Conservation (phyloP, 2,329 filamentous ascomycete species). For the Pseudogymnoascus sp. region DNA sequence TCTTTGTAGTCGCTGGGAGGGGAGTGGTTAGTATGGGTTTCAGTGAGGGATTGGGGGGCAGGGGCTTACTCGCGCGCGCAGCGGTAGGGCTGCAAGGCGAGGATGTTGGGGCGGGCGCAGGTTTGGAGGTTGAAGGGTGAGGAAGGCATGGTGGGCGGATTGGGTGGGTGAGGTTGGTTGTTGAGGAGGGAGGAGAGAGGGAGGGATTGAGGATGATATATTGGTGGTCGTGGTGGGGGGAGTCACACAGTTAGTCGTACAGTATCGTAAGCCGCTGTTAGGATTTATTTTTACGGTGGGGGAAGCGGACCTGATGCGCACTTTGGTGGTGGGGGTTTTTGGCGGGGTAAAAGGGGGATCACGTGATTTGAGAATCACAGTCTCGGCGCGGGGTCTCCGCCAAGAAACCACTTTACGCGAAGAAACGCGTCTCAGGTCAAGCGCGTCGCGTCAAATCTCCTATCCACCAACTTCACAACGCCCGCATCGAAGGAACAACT, state of each 20-base stretch:
- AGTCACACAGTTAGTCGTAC: background rate
- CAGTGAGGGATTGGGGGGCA: slow-evolving; percentile 11
- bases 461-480: background rate
- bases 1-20: slow-evolving; percentile 87
- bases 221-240: background rate
- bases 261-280: background rate
- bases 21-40: slow-evolving; percentile 24
- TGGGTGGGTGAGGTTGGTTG: background rate
- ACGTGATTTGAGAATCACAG: too few species aligned
- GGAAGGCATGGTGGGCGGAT: slow-evolving; percentile 16
- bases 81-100: slow-evolving; percentile 68
- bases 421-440: background rate
- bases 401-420: slow-evolving; percentile 5
- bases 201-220: background rate
- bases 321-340: background rate
- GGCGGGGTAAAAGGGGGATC: too few species aligned
- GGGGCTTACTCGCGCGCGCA: slow-evolving; percentile 67
- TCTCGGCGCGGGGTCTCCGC: too few species aligned
- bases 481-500: background rate
- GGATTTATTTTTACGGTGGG: background rate
- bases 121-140: slow-evolving; percentile 63
- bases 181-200: background rate
- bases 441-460: slow-evolving; percentile 7
- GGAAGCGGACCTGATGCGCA: background rate
- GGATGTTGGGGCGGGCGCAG: slow-evolving; percentile 69